Evolutionary conservation across 2,329 filamentous ascomycete genomes (phyloP), one percentile per base, ranked within the genome.

Genomic region (Fusarium newnesense): DNA sequence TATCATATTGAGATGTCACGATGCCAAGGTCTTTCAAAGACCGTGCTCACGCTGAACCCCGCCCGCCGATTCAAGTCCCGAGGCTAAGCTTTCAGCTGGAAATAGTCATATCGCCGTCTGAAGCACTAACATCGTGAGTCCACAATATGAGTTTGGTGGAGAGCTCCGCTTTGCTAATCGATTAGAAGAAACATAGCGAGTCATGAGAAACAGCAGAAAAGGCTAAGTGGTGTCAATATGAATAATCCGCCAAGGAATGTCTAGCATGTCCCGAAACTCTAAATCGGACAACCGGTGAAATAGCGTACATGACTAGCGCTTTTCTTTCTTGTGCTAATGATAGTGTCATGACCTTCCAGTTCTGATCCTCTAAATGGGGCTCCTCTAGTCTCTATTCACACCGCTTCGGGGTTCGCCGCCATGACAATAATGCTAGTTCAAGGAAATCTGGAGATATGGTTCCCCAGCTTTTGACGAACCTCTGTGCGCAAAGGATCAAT

Each of bases 21-120:
- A 28, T 53, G 9, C 13, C 16, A 18, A 26, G 13, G 32, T 9
- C 5, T 9, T 53, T 13, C 18, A 28, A 18, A 26, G 7, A 37
- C 50, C 24, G 21, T 32, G 50, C 34, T 53, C 34, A 6, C 8
- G 10, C 32, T 37, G 15, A 3, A 16, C 24, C 24, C 50, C 19
- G 2, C 50, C 19, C 19, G 2, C 50, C 19, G 3, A 21, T 2
- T 3, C 2, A n/a, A 7, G 28, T 3, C 34, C 7, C 10, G 4
- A 39, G 15, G 34, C 24, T 2, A 39, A 53, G 50, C 24, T 53
- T 53, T 39, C 34, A 39, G 34, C 34, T 28, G 24, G 7, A 2
- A n/a, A 21, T 37, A 18, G 34, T 39, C 34, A 53, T 28, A 39
- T 28, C 24, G 24, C 34, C 24, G 24, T 26, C 24, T 37, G 50